Evolutionary conservation across 2,329 filamentous ascomycete species (phyloP).

Genomic region (Pyrenophora teres): DNA sequence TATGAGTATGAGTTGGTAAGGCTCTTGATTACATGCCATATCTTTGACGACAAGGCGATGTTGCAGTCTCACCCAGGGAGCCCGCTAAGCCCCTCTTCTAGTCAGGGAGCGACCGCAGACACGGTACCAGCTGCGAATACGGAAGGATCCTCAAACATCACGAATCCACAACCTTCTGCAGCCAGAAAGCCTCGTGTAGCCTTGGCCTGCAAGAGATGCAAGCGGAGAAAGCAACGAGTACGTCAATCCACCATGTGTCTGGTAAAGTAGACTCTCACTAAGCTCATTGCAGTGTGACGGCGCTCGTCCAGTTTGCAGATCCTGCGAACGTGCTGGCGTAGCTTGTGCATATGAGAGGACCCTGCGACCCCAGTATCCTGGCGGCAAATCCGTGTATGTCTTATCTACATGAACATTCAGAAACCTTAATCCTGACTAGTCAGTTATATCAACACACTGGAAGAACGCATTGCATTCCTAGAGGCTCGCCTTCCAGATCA

Average conservation of each 20-base stretch:
- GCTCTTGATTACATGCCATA: slow-evolving; percentile 2
- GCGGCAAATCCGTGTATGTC: slow-evolving; percentile 32
- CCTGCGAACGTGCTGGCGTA: slow-evolving; percentile 25
- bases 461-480: slow-evolving; percentile 35
- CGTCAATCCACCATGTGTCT: slow-evolving; percentile 1
- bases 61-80: slow-evolving; percentile 7
- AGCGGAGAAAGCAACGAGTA: slow-evolving; percentile 35
- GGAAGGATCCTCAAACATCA: slow-evolving; percentile 8
- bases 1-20: background rate
- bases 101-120: background rate
- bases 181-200: slow-evolving; percentile 27
- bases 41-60: slow-evolving; percentile 7
- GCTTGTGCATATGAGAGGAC: slow-evolving; percentile 32
- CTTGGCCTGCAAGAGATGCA: slow-evolving; percentile 34
- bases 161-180: slow-evolving; percentile 4
- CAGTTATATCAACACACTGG: slow-evolving; percentile 34
- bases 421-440: background rate
- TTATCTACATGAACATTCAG: background rate
- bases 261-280: background rate
- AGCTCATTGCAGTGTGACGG: slow-evolving; percentile 28
- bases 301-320: slow-evolving; percentile 25
- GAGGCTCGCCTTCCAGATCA: slow-evolving; percentile 33
- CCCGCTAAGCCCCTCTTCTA: slow-evolving; percentile 6
- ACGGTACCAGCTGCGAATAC: slow-evolving; percentile 8
- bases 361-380: slow-evolving; percentile 33